These are phyloP conservation scores for Nakaseomyces uthaithaninus DNA, from an alignment of 1,139 yeast genomes.

Conservation along the genomic window DNA sequence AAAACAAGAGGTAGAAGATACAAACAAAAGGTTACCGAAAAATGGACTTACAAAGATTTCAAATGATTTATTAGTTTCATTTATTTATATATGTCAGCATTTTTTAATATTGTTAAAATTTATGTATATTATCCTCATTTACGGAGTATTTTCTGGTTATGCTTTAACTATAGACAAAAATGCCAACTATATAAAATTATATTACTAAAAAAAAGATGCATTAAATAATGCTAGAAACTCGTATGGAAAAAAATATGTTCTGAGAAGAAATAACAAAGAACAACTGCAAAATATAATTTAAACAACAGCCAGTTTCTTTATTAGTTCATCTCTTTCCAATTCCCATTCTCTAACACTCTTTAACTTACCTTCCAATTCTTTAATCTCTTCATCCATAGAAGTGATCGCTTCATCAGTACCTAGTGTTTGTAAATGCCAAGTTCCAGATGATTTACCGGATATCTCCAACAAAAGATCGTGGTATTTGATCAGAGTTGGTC, in stretches of 20 bases:
- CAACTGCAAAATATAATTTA: conserved; percentile 9
- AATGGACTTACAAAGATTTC: conserved; percentile 88
- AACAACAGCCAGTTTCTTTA: conserved; percentile 20
- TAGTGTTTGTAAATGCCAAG: conserved; percentile 44
- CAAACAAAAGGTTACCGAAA: conserved; percentile 70
- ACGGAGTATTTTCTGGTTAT: conserved; percentile 1
- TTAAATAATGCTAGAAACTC: background rate
- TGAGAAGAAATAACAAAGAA: background rate
- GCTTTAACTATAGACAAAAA: background rate
- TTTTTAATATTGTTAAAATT: conserved; percentile 5
- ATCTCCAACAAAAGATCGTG: conserved; percentile 70
- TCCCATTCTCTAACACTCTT: conserved; percentile 48
- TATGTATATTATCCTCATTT: background rate
- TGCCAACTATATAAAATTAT: background rate
- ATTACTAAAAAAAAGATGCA: background rate
- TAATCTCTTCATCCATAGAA: conserved; percentile 59
- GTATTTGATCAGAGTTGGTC: conserved; percentile 78
- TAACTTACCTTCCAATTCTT: conserved; percentile 48
- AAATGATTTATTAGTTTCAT: conserved; percentile 35
- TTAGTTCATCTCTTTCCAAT: conserved; percentile 37
- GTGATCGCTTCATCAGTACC: conserved; percentile 53
- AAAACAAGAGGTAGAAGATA: conserved; percentile 57
- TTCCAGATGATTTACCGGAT: conserved; percentile 39
- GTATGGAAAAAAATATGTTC: background rate
- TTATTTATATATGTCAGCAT: background rate